Base-by-base conservation (phyloP, 225 moss, liverwort and hornwort genomes). In the Marchantia paleacea region DNA sequence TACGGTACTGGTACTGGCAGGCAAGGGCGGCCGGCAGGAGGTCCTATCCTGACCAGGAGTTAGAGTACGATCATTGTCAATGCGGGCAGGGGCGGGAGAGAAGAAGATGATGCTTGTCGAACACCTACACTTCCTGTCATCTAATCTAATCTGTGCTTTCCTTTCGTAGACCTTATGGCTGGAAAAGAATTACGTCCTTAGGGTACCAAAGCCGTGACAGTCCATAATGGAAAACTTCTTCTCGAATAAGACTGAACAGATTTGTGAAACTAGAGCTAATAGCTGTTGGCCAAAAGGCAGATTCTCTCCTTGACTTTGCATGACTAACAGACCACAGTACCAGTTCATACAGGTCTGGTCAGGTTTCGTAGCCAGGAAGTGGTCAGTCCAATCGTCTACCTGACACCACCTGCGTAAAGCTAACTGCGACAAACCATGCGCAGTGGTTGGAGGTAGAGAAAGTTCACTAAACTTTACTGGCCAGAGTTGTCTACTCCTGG, bases 401-500 rank as follows among this genome's bases (percentile, higher is more conserved):
- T 76, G 76, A 61, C 76, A 76, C 26, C 47, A 76, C 76, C 76
- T 76, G 58, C 76, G 31, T 30, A 76, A 58, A 60, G 76, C 31
- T 39, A 57, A 62, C 28, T 61, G 54, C 55, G 54, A 50, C 55
- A 75, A 75, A 75, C 53, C 75, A 54, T 55, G 10, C 54, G 26
- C 75, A 55, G 75, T 75, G 54, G 75, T 75, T 75, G 75, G 55
- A 75, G 18, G 26, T 12, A 54, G 26, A 29, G 9, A 54, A 1
- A 12, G 28, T 54, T 31, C 53, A 57, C 75, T 55, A 22, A 26
- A 55, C 26, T 57, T 20, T 12, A 72, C 54, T 55, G 12, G 75
- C 31, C 20, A 75, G 25, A 57, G 53, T 75, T 57, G 20, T 75
- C 53, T 13, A 31, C 19, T 55, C 75, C 75, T 28, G 55, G 18